Conservation (phyloP, 140 eudicot genomes). For the Ambrosia hybrid region DNA sequence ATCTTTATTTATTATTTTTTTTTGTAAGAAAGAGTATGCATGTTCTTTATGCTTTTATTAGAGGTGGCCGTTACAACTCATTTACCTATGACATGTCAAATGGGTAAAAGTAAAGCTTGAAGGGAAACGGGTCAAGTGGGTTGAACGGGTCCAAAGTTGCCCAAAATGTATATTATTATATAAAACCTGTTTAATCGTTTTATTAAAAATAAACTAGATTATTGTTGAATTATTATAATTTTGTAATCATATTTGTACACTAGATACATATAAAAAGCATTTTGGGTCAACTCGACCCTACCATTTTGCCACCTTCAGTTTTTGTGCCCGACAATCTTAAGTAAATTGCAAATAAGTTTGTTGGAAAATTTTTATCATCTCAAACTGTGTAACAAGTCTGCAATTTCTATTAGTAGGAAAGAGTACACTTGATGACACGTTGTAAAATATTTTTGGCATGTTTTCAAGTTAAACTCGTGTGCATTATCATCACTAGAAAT, state of each 20-base stretch:
- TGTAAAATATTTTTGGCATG: too few relatives aligned
- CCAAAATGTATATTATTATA: neutral
- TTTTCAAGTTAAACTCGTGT: too few relatives aligned
- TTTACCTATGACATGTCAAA: neutral
- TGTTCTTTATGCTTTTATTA: constrained; percentile 8
- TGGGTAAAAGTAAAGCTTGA: constrained; percentile 7
- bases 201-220: neutral
- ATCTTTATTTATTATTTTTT: constrained; percentile 19
- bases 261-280: neutral
- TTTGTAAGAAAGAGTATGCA: constrained; percentile 1
- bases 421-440: too few relatives aligned
- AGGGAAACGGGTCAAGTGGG: neutral
- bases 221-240: neutral
- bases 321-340: neutral
- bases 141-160: neutral
- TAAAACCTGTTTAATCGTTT: neutral
- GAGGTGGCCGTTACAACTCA: neutral
- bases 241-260: neutral
- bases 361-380: too few relatives aligned
- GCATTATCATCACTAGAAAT: too few relatives aligned
- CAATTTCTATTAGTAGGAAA: too few relatives aligned
- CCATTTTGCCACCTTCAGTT: neutral
- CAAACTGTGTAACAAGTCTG: too few relatives aligned
- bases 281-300: neutral
- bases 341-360: too few relatives aligned